Base-by-base conservation (phyloP, 2,329 filamentous ascomycete species). In the Calycina herbarum region DNA sequence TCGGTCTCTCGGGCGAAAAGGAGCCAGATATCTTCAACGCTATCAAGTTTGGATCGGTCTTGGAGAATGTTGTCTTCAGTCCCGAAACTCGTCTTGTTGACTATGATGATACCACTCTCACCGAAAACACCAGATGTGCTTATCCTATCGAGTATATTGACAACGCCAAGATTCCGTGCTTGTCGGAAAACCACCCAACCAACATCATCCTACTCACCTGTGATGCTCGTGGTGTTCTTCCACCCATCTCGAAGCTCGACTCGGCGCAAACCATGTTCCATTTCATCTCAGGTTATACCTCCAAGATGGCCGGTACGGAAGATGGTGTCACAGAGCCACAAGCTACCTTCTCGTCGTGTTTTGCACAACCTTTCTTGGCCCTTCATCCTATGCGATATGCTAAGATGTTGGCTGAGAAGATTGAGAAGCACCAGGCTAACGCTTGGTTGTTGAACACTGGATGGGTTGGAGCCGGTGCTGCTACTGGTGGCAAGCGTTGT, bases 211-310 rank as follows among this genome's bases (percentile, higher is more conserved):
- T 99, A 74, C 89, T 99, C 74, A 99, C 95, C 69, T 99, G 95
- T 83, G 95, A 99, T 76, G 95, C 95, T 67, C 93, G 95, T 73
- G 95, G 95, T 84, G 95, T 99, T 60, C 89, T 99, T 64, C 95
- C 95, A 65, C 95, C 95, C 59, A 98, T 99, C 82, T 97, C 93
- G 76, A 98, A 98, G 86, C 90, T 99, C 78, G 89, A 91, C 84
- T 87, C 90, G 71, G 88, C 92, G 76, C 95, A 98, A 84, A 97
- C 93, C 80, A 98, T 99, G 94, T 99, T 98, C 90, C 95, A 99
- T 86, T 99, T 99, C 89, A 99, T 99, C 82, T 96, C 92, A 20
- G 95, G 95, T 74, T 99, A 99, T 86, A 99, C 95, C 70, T 98
- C 94, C 78, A 99, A 99, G 89, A 99, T 99, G 95, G 95, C 95